Conservation (phyloP, 768 basidiomycete genomes). For the Gautieria morchelliformis region DNA sequence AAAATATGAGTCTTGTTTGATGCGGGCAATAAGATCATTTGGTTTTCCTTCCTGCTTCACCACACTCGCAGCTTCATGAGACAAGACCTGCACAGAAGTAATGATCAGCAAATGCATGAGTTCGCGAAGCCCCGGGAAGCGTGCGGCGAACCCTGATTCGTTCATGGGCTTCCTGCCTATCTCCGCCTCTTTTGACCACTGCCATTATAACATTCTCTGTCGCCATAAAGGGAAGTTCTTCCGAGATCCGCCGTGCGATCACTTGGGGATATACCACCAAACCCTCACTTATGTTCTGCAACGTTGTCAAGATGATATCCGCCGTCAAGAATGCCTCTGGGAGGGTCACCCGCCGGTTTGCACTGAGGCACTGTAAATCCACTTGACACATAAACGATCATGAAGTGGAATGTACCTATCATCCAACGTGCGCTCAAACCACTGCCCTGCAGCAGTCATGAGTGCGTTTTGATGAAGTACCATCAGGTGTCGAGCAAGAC, state of each 20-base stretch:
- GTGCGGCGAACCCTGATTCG: conserved; percentile 32
- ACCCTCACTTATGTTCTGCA: conserved; percentile 95
- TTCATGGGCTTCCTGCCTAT: conserved; percentile 95
- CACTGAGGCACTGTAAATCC: conserved; percentile 36
- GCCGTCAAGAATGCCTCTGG: conserved; percentile 97
- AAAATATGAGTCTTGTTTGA: too few relatives aligned
- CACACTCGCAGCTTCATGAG: too few relatives aligned
- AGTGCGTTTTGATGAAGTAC: too few relatives aligned
- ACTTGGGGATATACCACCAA: conserved; percentile 99
- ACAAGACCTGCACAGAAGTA: too few relatives aligned
- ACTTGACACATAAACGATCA: background rate
- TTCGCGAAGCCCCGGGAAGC: too few relatives aligned
- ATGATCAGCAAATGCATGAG: too few relatives aligned
- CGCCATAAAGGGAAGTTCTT: conserved; percentile 99
- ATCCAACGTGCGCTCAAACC: conserved; percentile 96
- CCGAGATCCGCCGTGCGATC: conserved; percentile 81
- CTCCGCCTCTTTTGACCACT: conserved; percentile 88
- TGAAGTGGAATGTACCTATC: conserved; percentile 52
- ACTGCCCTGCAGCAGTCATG: too few relatives aligned
- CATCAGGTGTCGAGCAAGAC: conserved; percentile 92
- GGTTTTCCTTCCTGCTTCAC: too few relatives aligned
- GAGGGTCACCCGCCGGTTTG: conserved; percentile 91
- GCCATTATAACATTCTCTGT: conserved; percentile 99
- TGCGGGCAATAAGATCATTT: too few relatives aligned
- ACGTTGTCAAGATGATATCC: conserved; percentile 89